Evolutionary conservation across 106 monocot species (phyloP).

Genomic region (Ottelia alismoides): DNA sequence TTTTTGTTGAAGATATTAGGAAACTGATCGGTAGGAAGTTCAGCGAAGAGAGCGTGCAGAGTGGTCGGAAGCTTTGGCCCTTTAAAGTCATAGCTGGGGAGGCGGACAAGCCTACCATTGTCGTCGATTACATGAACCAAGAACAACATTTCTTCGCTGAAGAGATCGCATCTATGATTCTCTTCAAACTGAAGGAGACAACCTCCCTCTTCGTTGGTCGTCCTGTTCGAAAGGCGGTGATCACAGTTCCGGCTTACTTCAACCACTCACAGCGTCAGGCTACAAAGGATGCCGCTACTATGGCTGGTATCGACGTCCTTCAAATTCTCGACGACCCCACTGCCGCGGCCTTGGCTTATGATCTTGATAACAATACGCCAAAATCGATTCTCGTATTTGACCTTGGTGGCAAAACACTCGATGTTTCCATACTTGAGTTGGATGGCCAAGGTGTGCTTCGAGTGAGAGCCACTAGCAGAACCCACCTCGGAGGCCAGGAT

Average conservation of each 20-base stretch:
- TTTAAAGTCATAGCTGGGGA: slow-evolving; percentile 14
- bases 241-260: slow-evolving; percentile 23
- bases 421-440: slow-evolving; percentile 16
- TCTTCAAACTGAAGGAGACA: slow-evolving; percentile 9
- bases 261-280: slow-evolving; percentile 22
- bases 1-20: slow-evolving; percentile 14
- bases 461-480: slow-evolving; percentile 13
- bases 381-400: slow-evolving; percentile 18
- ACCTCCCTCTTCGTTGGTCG: slow-evolving; percentile 5
- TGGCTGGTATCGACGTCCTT: slow-evolving; percentile 20
- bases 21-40: slow-evolving; percentile 17
- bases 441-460: slow-evolving; percentile 2
- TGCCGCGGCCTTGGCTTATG: slow-evolving; percentile 20
- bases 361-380: slow-evolving; percentile 6
- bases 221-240: slow-evolving; percentile 8
- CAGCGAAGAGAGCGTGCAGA: slow-evolving; percentile 1
- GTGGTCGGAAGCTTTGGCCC: slow-evolving; percentile 13
- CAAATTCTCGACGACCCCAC: slow-evolving; percentile 59
- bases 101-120: slow-evolving; percentile 11
- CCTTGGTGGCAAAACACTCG: slow-evolving; percentile 67
- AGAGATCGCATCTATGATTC: slow-evolving; percentile 23
- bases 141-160: slow-evolving; percentile 7
- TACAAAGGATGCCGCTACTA: slow-evolving; percentile 18
- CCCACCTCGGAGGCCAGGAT: slow-evolving; percentile 20
- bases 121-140: slow-evolving; percentile 9